Percentiles rank a stretch among this genome's conserved stretches.
Conservation (phyloP, 2,329 filamentous ascomycete genomes). For the Hypoxylon sp. region DNA sequence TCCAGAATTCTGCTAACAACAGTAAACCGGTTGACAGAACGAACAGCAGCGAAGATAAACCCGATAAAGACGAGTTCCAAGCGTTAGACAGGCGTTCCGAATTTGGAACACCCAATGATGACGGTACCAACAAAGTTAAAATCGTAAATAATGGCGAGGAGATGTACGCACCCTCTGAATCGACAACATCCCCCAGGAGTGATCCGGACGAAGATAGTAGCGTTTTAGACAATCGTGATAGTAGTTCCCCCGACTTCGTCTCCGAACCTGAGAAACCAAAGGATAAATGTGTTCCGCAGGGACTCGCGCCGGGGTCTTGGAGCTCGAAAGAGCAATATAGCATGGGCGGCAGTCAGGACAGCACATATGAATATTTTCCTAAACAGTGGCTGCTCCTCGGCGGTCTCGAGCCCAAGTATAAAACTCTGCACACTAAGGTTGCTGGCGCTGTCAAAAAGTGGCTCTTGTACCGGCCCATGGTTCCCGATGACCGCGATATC, state of each 20-base stretch:
- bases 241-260: conserved; percentile 5
- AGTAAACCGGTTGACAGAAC: conserved; percentile 5
- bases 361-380: conserved; percentile 79
- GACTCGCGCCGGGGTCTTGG: conserved; percentile 65
- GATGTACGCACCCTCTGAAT: conserved; percentile 26
- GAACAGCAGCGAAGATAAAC: conserved; percentile 4
- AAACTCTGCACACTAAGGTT: conserved; percentile 77
- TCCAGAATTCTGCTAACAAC: conserved; percentile 10
- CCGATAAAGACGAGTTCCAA: conserved; percentile 6
- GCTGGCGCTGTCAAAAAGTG: conserved; percentile 78
- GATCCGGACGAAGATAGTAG: conserved; percentile 11
- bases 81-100: conserved; percentile 26
- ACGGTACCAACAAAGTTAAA: conserved; percentile 26
- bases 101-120: conserved; percentile 34
- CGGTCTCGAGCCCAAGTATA: conserved; percentile 80
- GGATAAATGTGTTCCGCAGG: conserved; percentile 70
- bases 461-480: conserved; percentile 84
- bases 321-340: conserved; percentile 64
- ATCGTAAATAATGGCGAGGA: conserved; percentile 35
- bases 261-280: conserved; percentile 27
- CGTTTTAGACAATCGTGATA: not conserved
- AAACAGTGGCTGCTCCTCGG: conserved; percentile 84
- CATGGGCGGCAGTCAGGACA: conserved; percentile 77
- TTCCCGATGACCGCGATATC: conserved; percentile 76
- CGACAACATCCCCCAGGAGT: not conserved